These are phyloP conservation scores for Lagerstroemia speciosa DNA, from an alignment of 345 rosid species.

Conservation along the genomic window DNA sequence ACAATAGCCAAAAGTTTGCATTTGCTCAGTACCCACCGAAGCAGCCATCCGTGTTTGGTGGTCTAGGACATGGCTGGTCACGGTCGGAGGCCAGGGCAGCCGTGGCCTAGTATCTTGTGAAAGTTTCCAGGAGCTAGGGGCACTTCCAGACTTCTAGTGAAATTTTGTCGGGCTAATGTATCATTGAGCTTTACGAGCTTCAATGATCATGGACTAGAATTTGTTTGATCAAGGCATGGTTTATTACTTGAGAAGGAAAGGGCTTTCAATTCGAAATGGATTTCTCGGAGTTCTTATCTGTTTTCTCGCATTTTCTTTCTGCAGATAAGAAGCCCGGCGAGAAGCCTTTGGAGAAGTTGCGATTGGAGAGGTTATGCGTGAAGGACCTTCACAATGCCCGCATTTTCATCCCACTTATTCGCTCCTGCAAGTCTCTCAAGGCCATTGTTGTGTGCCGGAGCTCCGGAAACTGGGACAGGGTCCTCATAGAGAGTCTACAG, in stretches of 20 bases:
- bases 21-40: neutral
- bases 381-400: slow-evolving; percentile 40
- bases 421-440: slow-evolving; percentile 15
- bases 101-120: too few species aligned
- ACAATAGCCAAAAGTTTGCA: neutral
- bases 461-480: slow-evolving; percentile 42
- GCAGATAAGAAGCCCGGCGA: neutral
- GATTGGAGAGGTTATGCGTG: slow-evolving; percentile 23
- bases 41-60: neutral
- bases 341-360: slow-evolving; percentile 3
- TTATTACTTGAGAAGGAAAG: neutral
- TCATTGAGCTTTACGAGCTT: neutral
- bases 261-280: neutral
- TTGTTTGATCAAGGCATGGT: neutral
- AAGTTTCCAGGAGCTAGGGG: too few species aligned
- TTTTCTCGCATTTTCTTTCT: neutral
- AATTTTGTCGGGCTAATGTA: neutral
- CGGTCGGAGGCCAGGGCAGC: too few species aligned
- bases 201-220: neutral
- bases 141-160: neutral
- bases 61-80: neutral
- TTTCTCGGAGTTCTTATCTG: too few species aligned
- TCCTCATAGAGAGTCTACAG: slow-evolving; percentile 13
- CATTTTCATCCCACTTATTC: slow-evolving; percentile 26
- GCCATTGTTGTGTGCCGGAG: slow-evolving; percentile 30